A percentile compares a stretch with the other conserved stretches of the same genome.
These are phyloP conservation scores for Cyclotella kingstonii DNA, from an alignment of 108 stramenopile species.

Conservation along the genomic window DNA sequence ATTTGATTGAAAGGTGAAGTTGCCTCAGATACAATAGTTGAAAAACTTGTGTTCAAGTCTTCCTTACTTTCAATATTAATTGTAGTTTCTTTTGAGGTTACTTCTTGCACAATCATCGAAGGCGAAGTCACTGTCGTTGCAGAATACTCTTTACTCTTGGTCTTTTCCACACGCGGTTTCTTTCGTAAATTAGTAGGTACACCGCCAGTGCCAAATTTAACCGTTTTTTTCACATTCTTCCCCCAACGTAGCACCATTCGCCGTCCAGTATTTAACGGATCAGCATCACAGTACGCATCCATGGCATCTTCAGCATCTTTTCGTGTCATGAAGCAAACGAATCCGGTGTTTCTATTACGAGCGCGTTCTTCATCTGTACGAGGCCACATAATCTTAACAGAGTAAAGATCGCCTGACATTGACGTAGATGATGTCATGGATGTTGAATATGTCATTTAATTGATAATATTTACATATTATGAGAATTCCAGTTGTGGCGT, in stretches of 20 bases:
- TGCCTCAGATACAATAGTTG: too few species aligned
- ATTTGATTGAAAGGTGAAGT: slow-evolving; percentile 4
- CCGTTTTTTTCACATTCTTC: slow-evolving; percentile 69
- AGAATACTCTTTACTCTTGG: neutral
- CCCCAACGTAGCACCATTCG: slow-evolving; percentile 73
- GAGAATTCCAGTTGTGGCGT: too few species aligned
- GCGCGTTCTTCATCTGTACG: slow-evolving; percentile 79
- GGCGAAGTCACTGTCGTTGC: too few species aligned
- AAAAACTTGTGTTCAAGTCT: too few species aligned
- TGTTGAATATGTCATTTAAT: neutral
- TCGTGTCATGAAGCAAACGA: slow-evolving; percentile 86
- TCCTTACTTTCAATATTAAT: too few species aligned
- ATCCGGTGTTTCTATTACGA: slow-evolving; percentile 84
- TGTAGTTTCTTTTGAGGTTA: too few species aligned
- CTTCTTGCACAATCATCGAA: too few species aligned
- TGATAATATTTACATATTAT: neutral
- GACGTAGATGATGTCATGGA: neutral
- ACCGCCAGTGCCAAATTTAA: slow-evolving; percentile 50
- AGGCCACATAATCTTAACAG: slow-evolving; percentile 95
- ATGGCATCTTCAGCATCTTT: slow-evolving; percentile 88
- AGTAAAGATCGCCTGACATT: slow-evolving; percentile 67
- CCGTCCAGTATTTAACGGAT: slow-evolving; percentile 69
- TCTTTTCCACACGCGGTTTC: slow-evolving; percentile 15
- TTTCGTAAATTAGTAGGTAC: slow-evolving; percentile 41
- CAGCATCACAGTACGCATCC: slow-evolving; percentile 76